Evolutionary conservation across 78 protist species (phyloP), one percentile per base, ranked within the genome.

Genomic region (Thecamonas trahens): DNA sequence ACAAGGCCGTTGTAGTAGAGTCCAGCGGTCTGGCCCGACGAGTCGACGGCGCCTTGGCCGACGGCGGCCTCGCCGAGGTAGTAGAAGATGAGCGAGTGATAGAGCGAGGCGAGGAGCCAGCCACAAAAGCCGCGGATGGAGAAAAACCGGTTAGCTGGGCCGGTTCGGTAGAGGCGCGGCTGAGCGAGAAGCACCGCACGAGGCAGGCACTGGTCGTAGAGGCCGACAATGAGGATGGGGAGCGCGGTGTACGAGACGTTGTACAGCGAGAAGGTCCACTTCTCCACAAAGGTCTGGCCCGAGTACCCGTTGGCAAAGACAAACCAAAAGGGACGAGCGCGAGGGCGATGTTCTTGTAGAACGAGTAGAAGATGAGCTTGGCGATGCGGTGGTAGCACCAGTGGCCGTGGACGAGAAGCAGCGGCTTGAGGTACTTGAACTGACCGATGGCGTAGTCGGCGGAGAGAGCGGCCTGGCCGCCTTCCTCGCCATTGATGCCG

Each of bases 381-480:
- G 94, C 49, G 49, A 87, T 39, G 17, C 99, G 82, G 28, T 74
- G 80, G 84, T 96, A 96, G n/a, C 67, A 49, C 82, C 88, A 82
- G 26, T 77, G 64, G 18, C 97, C 97, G 70, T 96, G 99, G 35
- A 87, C 81, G 34, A 74, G 26, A 22, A 74, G 62, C 52, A 74
- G 78, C 2, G 7, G 35, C 52, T 38, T 4, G 34, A 50, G 3
- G 52, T n/a, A 74, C 49, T 37, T 15, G 61, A 76, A 76, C 63
- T 76, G 76, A 6, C 62, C 72, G 3, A 87, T 54, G 58, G 83
- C 18, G 61, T 70, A 79, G 55, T 91, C 95, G 8, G 88, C 72
- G 40, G 91, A 64, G 22, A 80, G 59, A 1, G 83, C 61, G 5
- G 95, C 91, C 70, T 66, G 74, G 61, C 60, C n/a, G 0, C 82